phyloP scores from a whole-genome alignment of 495 filamentous ascomycete species.

The Podospora fimiseda region DNA sequence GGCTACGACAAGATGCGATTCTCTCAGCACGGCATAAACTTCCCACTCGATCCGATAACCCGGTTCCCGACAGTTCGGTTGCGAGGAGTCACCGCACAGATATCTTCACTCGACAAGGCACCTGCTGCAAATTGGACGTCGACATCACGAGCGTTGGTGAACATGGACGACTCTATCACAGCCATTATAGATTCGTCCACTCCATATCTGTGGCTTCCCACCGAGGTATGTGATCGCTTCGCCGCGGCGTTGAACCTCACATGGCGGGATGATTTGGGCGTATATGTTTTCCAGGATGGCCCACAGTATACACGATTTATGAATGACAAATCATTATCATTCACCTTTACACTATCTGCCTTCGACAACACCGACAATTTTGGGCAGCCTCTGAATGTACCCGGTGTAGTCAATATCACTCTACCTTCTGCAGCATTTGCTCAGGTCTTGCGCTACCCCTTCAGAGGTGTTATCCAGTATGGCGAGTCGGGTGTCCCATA shows the following conservation, averaged over 20 bases:
- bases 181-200: slow-evolving; percentile 62
- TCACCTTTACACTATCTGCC: slow-evolving; percentile 55
- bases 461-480: slow-evolving; percentile 42
- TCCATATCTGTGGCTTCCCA: slow-evolving; percentile 62
- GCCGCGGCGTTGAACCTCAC: slow-evolving; percentile 52
- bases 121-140: slow-evolving; percentile 35
- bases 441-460: slow-evolving; percentile 51
- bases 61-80: slow-evolving; percentile 48
- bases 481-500: slow-evolving; percentile 45
- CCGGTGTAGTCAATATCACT: slow-evolving; percentile 52
- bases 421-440: slow-evolving; percentile 60
- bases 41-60: slow-evolving; percentile 42
- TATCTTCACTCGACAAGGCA: slow-evolving; percentile 32
- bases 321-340: slow-evolving; percentile 42
- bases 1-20: slow-evolving; percentile 59
- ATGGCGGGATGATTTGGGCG: slow-evolving; percentile 45
- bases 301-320: slow-evolving; percentile 28
- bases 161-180: slow-evolving; percentile 40
- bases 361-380: slow-evolving; percentile 40
- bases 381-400: slow-evolving; percentile 34
- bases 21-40: slow-evolving; percentile 45
- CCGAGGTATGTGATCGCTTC: slow-evolving; percentile 54
- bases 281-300: slow-evolving; percentile 36
- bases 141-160: slow-evolving; percentile 31
- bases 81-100: slow-evolving; percentile 48